These are phyloP conservation scores for Corynespora cassiicola DNA, from an alignment of 2,329 filamentous ascomycete genomes.

Conservation along the genomic window DNA sequence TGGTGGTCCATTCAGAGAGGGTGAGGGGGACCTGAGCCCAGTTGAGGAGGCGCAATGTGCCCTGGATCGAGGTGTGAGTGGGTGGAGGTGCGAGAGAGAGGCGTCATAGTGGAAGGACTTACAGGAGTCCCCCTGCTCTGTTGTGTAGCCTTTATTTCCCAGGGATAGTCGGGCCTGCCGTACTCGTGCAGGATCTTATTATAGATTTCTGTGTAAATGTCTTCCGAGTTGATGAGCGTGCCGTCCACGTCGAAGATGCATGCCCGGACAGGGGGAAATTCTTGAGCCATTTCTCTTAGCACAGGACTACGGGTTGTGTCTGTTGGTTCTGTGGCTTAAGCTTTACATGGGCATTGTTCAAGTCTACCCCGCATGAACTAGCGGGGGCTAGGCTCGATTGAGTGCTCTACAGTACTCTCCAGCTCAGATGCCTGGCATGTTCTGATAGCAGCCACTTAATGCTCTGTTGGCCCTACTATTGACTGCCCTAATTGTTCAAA, in stretches of 20 bases:
- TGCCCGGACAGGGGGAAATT: constrained; percentile 29
- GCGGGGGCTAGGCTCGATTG: too few species aligned
- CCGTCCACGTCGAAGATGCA: constrained; percentile 45
- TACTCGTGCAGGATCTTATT: constrained; percentile 27
- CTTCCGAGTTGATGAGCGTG: constrained; percentile 41
- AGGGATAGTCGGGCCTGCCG: constrained; percentile 22
- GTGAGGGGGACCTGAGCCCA: constrained; percentile 27
- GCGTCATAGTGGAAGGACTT: background rate
- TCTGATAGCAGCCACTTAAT: too few species aligned
- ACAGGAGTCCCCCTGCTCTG: constrained; percentile 26
- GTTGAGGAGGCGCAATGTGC: constrained; percentile 23
- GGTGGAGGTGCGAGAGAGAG: background rate
- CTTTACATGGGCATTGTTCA: too few species aligned
- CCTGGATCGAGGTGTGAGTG: constrained; percentile 14
- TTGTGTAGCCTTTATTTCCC: constrained; percentile 26
- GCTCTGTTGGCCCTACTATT: too few species aligned
- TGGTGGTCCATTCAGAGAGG: constrained; percentile 19
- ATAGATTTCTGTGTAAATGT: constrained; percentile 35
- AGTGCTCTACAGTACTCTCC: too few species aligned
- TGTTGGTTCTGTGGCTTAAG: too few species aligned
- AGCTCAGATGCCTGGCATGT: too few species aligned
- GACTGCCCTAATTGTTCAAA: too few species aligned
- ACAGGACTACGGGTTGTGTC: too few species aligned
- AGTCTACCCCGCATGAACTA: too few species aligned
- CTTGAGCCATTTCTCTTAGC: too few species aligned